Percentiles rank a stretch among this genome's conserved stretches.
These are phyloP conservation scores for Xylaria arbuscula DNA, from an alignment of 2,329 filamentous ascomycete genomes.

Conservation along the genomic window DNA sequence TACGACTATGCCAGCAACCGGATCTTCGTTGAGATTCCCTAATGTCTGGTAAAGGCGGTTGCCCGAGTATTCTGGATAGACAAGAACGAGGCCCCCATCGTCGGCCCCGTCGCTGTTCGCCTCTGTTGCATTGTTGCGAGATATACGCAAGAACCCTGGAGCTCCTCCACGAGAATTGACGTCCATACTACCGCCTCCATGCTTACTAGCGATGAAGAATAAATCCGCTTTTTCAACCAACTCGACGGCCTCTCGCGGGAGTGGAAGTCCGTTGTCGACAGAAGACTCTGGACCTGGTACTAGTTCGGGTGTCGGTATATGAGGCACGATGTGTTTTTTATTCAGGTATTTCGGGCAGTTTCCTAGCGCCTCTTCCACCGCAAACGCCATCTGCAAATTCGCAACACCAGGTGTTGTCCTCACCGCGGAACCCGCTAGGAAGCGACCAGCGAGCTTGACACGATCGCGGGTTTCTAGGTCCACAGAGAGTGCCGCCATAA, in stretches of 20 bases:
- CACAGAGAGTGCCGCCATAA: slow-evolving; percentile 65
- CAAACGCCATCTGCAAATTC: slow-evolving; percentile 69
- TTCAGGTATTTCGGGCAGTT: slow-evolving; percentile 93
- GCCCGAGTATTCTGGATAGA: slow-evolving; percentile 87
- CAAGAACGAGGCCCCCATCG: slow-evolving; percentile 58
- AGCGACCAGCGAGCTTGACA: slow-evolving; percentile 77
- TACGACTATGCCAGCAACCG: slow-evolving; percentile 75
- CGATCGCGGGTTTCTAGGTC: slow-evolving; percentile 75
- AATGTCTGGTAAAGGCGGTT: slow-evolving; percentile 87
- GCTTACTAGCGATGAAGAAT: slow-evolving; percentile 79
- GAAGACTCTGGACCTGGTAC: slow-evolving; percentile 42
- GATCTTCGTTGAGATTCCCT: slow-evolving; percentile 77
- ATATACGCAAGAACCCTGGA: slow-evolving; percentile 77
- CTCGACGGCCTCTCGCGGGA: slow-evolving; percentile 66
- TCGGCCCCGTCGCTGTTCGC: slow-evolving; percentile 38
- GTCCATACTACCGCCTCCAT: slow-evolving; percentile 77
- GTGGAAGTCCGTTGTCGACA: slow-evolving; percentile 44
- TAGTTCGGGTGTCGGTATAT: slow-evolving; percentile 61
- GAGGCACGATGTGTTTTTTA: slow-evolving; percentile 70
- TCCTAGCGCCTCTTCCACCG: slow-evolving; percentile 77
- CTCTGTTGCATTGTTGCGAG: slow-evolving; percentile 62
- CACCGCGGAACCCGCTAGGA: slow-evolving; percentile 71
- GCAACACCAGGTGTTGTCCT: slow-evolving; percentile 43
- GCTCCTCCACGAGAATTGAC: slow-evolving; percentile 84
- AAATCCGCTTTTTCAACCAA: slow-evolving; percentile 75